A percentile compares a stretch with the other conserved stretches of the same genome.
Evolutionary conservation across 257 asterid species (phyloP).

Genomic region (Lithospermum erythrorhizon): DNA sequence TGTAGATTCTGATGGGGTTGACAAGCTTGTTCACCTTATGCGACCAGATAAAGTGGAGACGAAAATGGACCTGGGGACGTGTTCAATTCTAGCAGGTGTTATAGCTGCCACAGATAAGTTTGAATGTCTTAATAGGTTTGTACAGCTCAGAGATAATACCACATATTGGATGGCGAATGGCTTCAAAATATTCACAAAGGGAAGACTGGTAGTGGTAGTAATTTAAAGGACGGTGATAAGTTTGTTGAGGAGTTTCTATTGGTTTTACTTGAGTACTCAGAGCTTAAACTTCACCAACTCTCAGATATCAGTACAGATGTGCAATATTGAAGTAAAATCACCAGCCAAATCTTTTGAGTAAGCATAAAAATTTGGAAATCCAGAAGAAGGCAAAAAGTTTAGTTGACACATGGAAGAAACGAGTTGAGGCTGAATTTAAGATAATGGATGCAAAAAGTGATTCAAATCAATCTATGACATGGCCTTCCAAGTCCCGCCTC

Average conservation of each 20-base stretch:
- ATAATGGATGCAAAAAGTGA: slow-evolving; percentile 51
- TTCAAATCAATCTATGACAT: slow-evolving; percentile 34
- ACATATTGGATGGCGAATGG: slow-evolving; percentile 85
- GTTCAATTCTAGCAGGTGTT: slow-evolving; percentile 64
- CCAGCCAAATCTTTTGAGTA: slow-evolving; percentile 79
- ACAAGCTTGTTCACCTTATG: slow-evolving; percentile 74
- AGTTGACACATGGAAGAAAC: slow-evolving; percentile 94
- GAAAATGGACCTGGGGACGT: slow-evolving; percentile 51
- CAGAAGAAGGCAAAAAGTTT: slow-evolving; percentile 78
- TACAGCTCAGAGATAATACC: slow-evolving; percentile 60
- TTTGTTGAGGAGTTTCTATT: slow-evolving; percentile 72
- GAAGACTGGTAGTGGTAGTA: slow-evolving; percentile 38
- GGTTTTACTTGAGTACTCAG: slow-evolving; percentile 75
- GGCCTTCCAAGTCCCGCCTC: slow-evolving; percentile 70
- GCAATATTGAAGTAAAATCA: slow-evolving; percentile 88
- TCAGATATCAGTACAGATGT: slow-evolving; percentile 77
- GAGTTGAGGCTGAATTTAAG: slow-evolving; percentile 91
- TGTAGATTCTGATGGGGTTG: slow-evolving; percentile 63
- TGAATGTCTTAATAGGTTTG: slow-evolving; percentile 68
- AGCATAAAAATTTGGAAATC: slow-evolving; percentile 69
- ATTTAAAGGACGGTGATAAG: slow-evolving; percentile 44
- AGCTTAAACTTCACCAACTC: slow-evolving; percentile 76
- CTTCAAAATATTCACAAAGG: slow-evolving; percentile 84
- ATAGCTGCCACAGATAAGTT: slow-evolving; percentile 67
- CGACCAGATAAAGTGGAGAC: slow-evolving; percentile 45